Evolutionary conservation across 108 stramenopile species (phyloP).

Genomic region (Pseudonitzschia delicatissima): DNA sequence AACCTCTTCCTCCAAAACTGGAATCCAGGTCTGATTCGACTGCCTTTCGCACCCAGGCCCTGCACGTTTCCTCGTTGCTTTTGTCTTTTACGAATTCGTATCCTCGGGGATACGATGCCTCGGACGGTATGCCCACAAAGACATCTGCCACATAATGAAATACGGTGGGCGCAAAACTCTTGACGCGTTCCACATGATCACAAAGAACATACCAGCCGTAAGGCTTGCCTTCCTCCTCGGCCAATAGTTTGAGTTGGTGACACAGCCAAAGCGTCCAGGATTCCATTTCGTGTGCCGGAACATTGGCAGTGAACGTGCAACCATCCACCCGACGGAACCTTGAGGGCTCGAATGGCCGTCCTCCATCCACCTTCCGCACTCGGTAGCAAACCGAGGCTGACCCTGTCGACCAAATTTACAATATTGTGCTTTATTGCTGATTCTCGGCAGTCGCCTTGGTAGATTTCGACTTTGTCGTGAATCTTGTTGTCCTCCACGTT

Average conservation of each 20-base stretch:
- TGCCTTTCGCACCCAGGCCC: constrained; percentile 13
- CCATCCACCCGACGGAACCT: constrained; percentile 59
- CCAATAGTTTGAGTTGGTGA: constrained; percentile 27
- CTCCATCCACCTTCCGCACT: constrained; percentile 89
- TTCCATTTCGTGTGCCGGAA: constrained; percentile 50
- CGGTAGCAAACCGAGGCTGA: constrained; percentile 92
- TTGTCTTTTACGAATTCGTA: constrained; percentile 2
- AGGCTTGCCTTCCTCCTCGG: background rate
- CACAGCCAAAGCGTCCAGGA: constrained; percentile 76
- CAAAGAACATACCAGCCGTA: constrained; percentile 62
- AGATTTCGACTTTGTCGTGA: constrained; percentile 51
- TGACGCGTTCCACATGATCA: constrained; percentile 82
- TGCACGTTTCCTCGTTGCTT: background rate
- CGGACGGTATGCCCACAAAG: constrained; percentile 47
- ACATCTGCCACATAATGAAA: constrained; percentile 88
- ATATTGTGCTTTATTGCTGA: constrained; percentile 29
- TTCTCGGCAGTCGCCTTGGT: constrained; percentile 79
- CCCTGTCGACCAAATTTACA: constrained; percentile 71
- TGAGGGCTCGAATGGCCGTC: constrained; percentile 73
- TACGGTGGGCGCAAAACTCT: constrained; percentile 88
- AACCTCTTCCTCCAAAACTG: constrained; percentile 18
- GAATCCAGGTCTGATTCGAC: constrained; percentile 31
- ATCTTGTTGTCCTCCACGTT: constrained; percentile 84
- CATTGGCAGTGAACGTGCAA: constrained; percentile 95
- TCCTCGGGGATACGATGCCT: background rate